Base-by-base conservation (phyloP, 2,329 filamentous ascomycete genomes). In the Pyrenochaeta sp. region DNA sequence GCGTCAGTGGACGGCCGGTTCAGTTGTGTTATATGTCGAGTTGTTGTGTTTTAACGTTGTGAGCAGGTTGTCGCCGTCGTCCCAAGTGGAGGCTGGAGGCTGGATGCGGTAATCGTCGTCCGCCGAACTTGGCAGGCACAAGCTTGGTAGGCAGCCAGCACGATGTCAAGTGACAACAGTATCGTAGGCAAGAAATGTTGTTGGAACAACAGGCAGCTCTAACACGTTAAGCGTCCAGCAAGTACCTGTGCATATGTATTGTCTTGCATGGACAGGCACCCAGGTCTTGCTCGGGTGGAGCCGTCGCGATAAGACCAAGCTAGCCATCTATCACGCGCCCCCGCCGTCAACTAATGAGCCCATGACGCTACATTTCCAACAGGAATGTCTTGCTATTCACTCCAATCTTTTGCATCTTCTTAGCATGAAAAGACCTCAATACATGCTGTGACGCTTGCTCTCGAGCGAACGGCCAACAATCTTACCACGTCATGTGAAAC, bases 121-220 rank as follows among this genome's bases (percentile, higher is more conserved):
- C 51, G 58, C 58, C 56, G 23, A 56, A 65, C 60, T 57, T 59
- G 63, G 63, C 64, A 65, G 56, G 54, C 64, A 54, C 60, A 41
- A 60, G 43, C 53, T 52, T 44, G 43, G 49, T 43, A 47, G 40
- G 48, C 54, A 49, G 56, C 49, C 50, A 47, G 32, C 42, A 40
- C 39, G 45, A 21, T n/a, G 31, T n/a, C 27, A 21, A 27, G 15
- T 11, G 29, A 9, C 15, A 23, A 11, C 4, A 36, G 37, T 18
- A 17, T 15, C 14, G 36, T 10, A 11, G 37, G 10, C 7, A 15
- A 12, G 35, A 20, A 37, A 10, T 6, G 17, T 5, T 10, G 17
- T 20, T 12, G 17, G 5, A 20, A 12, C 18, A 23, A 23, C n/a
- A 23, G 36, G 21, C n/a, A 39, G 5, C 11, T 21, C 21, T 18